A percentile compares a stretch with the other conserved stretches of the same genome.
Evolutionary conservation across 108 stramenopile genomes (phyloP).

Genomic region (Cyclotella kingstonii): DNA sequence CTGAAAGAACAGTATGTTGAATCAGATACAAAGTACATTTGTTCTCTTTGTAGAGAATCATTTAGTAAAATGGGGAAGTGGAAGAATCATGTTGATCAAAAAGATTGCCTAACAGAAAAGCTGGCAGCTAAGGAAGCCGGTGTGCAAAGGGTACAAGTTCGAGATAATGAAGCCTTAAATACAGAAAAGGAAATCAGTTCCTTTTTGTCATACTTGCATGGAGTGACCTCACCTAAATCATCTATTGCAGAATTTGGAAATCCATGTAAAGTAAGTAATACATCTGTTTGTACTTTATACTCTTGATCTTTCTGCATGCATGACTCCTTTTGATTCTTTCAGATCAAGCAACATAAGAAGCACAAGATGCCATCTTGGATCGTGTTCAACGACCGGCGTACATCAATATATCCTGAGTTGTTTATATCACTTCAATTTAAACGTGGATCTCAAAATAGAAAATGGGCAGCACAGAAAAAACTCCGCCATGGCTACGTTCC

Average conservation of each 20-base stretch:
- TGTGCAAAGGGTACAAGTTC: not conserved
- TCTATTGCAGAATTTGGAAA: not conserved
- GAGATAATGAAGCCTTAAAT: not conserved
- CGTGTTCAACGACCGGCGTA: conserved; percentile 34
- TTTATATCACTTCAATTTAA: conserved; percentile 33
- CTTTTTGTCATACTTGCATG: not conserved
- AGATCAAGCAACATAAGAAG: conserved; percentile 33
- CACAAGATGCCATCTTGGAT: conserved; percentile 44
- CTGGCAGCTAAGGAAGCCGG: not conserved
- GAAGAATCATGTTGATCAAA: not conserved
- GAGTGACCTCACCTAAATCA: not conserved
- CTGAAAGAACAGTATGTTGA: not conserved
- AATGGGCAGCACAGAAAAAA: conserved; percentile 22
- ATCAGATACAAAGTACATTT: not conserved
- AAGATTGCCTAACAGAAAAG: not conserved
- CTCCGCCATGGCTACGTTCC: conserved; percentile 19
- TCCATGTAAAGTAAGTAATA: conserved; percentile 6
- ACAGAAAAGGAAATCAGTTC: not conserved
- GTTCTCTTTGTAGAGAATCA: conserved; percentile 1
- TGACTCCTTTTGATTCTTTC: not conserved
- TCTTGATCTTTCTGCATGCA: not conserved
- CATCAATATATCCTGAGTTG: conserved; percentile 43
- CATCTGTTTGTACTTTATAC: not conserved
- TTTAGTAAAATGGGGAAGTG: not conserved
- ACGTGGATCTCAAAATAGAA: conserved; percentile 39